phyloP scores from a whole-genome alignment of 495 filamentous ascomycete genomes.

The Lophium mytilinum region DNA sequence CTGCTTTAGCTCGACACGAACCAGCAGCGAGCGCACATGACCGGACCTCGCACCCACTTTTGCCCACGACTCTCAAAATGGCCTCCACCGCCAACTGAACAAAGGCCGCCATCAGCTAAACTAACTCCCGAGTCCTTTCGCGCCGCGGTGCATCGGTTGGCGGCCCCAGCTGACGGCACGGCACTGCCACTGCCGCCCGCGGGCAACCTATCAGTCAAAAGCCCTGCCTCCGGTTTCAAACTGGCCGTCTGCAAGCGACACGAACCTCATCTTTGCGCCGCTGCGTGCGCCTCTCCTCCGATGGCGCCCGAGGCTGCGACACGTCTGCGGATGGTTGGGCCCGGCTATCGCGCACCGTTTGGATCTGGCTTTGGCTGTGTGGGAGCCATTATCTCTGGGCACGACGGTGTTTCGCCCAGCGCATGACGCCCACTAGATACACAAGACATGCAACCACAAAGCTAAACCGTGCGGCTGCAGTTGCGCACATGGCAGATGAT shows the following conservation, averaged over 20 bases:
- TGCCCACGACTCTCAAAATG: neutral
- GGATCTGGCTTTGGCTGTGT: neutral
- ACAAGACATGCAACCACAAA: neutral
- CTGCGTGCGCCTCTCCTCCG: neutral
- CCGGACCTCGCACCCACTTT: neutral
- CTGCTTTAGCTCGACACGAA: neutral
- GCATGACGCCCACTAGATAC: neutral
- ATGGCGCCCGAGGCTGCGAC: neutral
- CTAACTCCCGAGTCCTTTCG: neutral
- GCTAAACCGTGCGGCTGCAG: neutral
- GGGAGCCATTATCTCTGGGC: slow-evolving; percentile 1
- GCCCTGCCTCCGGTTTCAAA: slow-evolving; percentile 16
- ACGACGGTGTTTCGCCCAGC: slow-evolving; percentile 2
- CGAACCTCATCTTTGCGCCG: slow-evolving; percentile 4
- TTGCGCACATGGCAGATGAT: neutral
- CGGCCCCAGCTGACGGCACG: slow-evolving; percentile 11
- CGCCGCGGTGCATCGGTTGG: neutral
- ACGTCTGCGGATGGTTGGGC: neutral
- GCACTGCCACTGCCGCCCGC: slow-evolving; percentile 3
- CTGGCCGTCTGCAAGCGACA: slow-evolving; percentile 11
- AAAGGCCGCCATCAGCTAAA: neutral
- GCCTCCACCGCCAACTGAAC: neutral
- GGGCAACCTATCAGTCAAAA: slow-evolving; percentile 7
- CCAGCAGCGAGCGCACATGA: neutral
- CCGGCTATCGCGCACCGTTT: neutral